Evolutionary conservation across 2,329 filamentous ascomycete species (phyloP), one percentile per base, ranked within the genome.

Genomic region (Cytospora leucostoma): DNA sequence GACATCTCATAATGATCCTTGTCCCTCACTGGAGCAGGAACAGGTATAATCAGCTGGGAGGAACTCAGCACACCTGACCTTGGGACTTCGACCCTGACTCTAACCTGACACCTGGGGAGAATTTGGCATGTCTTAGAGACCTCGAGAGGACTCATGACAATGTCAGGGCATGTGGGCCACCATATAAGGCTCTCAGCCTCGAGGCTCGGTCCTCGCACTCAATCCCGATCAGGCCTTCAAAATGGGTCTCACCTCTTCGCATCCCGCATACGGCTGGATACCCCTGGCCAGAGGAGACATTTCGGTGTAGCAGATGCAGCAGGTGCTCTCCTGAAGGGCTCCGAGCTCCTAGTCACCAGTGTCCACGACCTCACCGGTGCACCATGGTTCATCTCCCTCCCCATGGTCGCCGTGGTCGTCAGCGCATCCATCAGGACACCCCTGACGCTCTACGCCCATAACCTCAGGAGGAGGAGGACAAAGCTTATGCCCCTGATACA

Each of bases 321-420:
- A 21, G 71, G 69, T 10, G 49, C 68, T 5, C 64, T 74, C 47
- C 71, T 82, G 59, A 69, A 77, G 33, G 67, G 71, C 56, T 75
- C 80, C 4, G 78, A 82, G 37, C 71, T 79, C 58, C 69, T 76
- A 64, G 76, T 86, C 56, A 70, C 77, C 40, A 73, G 73, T 53
- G 59, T 81, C 11, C 83, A 87, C 69, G 62, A 65, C 32, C 49
- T 69, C 55, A 75, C 76, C 32, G 77, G 78, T 44, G 70, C 81
- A 1, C 82, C 83, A 1, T 87, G 84, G 84, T 84, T 76, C 67
- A 67, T 84, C 37, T 76, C 79, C 34, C 82, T 87, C 54, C 83
- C 84, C 5, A 74, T 82, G n/a, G 73, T 82, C 15, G 81, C 82
- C 7, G 65, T 84, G 2, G 71, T 74, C 53, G 72, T 84, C 69